These are phyloP conservation scores for Nitzschia palea DNA, from an alignment of 108 stramenopile species.

Conservation along the genomic window DNA sequence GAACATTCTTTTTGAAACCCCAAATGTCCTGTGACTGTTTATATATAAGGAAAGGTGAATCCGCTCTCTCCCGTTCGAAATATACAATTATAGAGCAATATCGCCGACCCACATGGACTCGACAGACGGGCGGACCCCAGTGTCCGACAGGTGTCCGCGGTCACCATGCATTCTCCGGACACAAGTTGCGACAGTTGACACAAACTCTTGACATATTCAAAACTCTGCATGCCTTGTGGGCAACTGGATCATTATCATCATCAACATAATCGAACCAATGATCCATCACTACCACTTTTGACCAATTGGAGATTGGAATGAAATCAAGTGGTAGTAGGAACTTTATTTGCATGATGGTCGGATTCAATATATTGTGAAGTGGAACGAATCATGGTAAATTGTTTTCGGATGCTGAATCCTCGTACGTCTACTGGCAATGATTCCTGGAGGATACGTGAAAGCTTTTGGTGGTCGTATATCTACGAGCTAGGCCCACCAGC, in stretches of 20 bases:
- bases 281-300: constrained; percentile 23
- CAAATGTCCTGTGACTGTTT: too few species aligned
- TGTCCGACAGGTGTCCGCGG: too few species aligned
- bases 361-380: constrained; percentile 20
- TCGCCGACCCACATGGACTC: too few species aligned
- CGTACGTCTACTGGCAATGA: background rate
- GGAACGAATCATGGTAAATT: constrained; percentile 15
- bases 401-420: background rate
- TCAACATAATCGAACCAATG: background rate
- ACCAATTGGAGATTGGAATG: constrained; percentile 18
- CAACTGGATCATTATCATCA: background rate
- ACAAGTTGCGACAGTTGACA: too few species aligned
- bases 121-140: too few species aligned
- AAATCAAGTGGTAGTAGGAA: background rate
- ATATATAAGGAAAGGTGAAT: too few species aligned
- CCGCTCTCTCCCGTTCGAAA: too few species aligned
- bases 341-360: background rate
- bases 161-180: too few species aligned
- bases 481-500: constrained; percentile 34
- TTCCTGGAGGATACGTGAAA: constrained; percentile 31
- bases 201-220: too few species aligned
- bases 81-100: too few species aligned
- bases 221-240: background rate
- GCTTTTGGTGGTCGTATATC: constrained; percentile 27
- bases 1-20: too few species aligned